Evolutionary conservation across 352 stramenopile genomes (phyloP), one percentile per base, ranked within the genome.

Genomic region (Phytophthora fragariaefolia): DNA sequence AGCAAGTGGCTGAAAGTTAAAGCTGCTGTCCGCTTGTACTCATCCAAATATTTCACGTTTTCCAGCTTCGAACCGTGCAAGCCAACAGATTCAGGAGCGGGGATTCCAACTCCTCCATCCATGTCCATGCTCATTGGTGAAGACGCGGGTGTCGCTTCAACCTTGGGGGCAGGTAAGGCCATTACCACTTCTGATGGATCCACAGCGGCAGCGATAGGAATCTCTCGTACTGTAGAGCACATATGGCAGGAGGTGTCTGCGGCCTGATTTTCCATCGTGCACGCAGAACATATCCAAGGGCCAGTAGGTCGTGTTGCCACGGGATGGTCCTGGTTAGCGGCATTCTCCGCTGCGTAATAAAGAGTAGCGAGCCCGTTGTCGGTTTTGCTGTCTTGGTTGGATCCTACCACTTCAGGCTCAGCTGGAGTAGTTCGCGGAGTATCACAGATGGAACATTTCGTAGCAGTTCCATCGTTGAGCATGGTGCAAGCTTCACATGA

Each of bases 231-330:
- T 13, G 83, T 93, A 6, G 77, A 76, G 27, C 88, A 96, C 80
- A 95, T 91, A 55, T 91, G 80, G 48, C 88, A 96, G 6, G 60
- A 69, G 30, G 63, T 73, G 64, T 91, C 71, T 0, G 63, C 27
- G 15, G 74, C 64, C 26, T 84, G 76, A 54, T 96, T 96, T 54
- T 89, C 76, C 86, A 96, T 95, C 4, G 88, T 96, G 50, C 88
- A 96, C 3, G 85, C 88, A 22, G 69, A 52, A 57, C 85, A 93
- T 47, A 55, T 69, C 85, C 85, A 93, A 20, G 76, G 34, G 13
- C 58, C 32, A 23, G 54, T 75, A 38, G 67, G 23, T 23, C 64
- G 42, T 17, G 67, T 32, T 2, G 76, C 43, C 18, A 76, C 55
- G 0, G 63, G 63, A 57, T 79, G 67, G 32, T 67, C 36, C 24